These are phyloP conservation scores for Ogataea dorogensis DNA, from an alignment of 805 yeast species.

Conservation along the genomic window DNA sequence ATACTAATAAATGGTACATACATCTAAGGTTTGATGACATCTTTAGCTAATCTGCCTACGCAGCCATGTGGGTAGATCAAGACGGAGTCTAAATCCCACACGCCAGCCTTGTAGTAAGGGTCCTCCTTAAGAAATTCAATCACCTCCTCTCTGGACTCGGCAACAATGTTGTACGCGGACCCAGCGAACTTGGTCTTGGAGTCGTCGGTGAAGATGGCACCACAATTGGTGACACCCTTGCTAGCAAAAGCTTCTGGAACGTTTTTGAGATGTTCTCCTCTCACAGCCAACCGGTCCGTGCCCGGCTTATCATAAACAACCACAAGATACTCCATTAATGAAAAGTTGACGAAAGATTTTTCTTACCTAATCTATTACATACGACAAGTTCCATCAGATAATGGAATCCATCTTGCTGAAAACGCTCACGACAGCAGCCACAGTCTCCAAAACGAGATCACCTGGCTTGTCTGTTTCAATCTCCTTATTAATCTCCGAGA, in stretches of 20 bases:
- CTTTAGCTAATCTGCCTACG: conserved; percentile 43
- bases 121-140: conserved; percentile 63
- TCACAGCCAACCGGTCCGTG: conserved; percentile 47
- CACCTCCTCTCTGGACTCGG: conserved; percentile 64
- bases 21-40: conserved; percentile 17
- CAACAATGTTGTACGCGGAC: conserved; percentile 59
- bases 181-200: conserved; percentile 61
- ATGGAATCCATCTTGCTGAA: conserved; percentile 91
- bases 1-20: conserved; percentile 45
- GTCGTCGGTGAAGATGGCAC: conserved; percentile 50
- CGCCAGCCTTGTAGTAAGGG: conserved; percentile 58
- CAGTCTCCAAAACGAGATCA: conserved; percentile 77
- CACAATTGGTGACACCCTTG: conserved; percentile 48
- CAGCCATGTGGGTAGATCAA: conserved; percentile 54
- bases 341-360: conserved; percentile 5
- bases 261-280: conserved; percentile 52
- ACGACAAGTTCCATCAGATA: conserved; percentile 40
- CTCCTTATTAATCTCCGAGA: conserved; percentile 47
- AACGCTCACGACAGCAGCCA: conserved; percentile 89
- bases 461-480: conserved; percentile 45
- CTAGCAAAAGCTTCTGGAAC: conserved; percentile 39
- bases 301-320: conserved; percentile 69
- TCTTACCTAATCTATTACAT: conserved; percentile 12
- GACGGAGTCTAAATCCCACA: conserved; percentile 72
- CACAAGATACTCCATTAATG: conserved; percentile 58